Conservation (phyloP, 2,329 filamentous ascomycete species). For the Shiraia bambusicola region DNA sequence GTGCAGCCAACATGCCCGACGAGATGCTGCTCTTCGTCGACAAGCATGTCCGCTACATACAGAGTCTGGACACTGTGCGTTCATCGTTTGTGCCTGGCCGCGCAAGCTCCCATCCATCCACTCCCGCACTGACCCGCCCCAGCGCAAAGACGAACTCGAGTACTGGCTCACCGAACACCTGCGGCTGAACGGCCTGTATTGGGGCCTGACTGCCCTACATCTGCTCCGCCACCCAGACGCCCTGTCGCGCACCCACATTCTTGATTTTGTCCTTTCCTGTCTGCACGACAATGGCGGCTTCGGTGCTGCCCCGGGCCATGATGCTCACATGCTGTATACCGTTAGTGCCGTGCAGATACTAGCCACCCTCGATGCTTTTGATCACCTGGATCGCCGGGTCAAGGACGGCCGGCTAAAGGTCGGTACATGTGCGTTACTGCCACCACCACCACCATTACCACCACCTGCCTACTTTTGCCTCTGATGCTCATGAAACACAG, state of each 20-base stretch:
- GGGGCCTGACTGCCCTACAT: constrained; percentile 88
- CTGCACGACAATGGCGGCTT: constrained; percentile 88
- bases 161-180: constrained; percentile 98
- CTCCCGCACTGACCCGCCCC: constrained; percentile 45
- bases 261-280: constrained; percentile 95
- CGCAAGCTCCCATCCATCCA: constrained; percentile 17
- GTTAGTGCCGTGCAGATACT: constrained; percentile 94
- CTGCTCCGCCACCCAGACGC: constrained; percentile 79
- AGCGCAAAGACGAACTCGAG: constrained; percentile 90
- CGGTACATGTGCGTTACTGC: constrained; percentile 68
- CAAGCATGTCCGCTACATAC: constrained; percentile 88
- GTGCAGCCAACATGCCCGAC: constrained; percentile 44
- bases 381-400: constrained; percentile 73
- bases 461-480: constrained; percentile 9
- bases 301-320: constrained; percentile 88
- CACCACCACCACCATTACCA: too few species aligned
- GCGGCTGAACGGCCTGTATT: constrained; percentile 93
- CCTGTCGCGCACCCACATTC: constrained; percentile 75
- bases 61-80: constrained; percentile 81
- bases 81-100: constrained; percentile 14
- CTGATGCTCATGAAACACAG: constrained; percentile 47
- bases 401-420: constrained; percentile 69
- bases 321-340: constrained; percentile 94
- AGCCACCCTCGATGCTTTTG: constrained; percentile 79
- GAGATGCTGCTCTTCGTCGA: constrained; percentile 57